These are phyloP conservation scores for Beauveria asiatica DNA, from an alignment of 2,329 filamentous ascomycete species.

Conservation along the genomic window DNA sequence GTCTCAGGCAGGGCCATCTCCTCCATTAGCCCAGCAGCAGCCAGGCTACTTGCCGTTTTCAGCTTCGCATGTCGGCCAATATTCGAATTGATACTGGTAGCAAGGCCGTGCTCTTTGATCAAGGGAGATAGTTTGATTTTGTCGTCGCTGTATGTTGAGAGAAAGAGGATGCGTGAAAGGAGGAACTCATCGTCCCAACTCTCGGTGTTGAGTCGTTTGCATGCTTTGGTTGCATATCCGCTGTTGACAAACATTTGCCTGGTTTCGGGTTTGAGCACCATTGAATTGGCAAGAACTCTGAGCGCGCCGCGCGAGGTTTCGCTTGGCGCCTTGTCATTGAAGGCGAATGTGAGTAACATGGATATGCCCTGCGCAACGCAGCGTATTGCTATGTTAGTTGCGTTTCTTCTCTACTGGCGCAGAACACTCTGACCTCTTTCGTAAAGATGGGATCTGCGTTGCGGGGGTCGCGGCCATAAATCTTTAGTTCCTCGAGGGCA, in stretches of 20 bases:
- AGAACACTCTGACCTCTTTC: slow-evolving; percentile 47
- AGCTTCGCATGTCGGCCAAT: slow-evolving; percentile 58
- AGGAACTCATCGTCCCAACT: slow-evolving; percentile 82
- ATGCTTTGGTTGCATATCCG: slow-evolving; percentile 54
- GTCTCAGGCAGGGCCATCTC: slow-evolving; percentile 77
- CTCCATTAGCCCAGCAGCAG: slow-evolving; percentile 49
- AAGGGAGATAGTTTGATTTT: slow-evolving; percentile 40
- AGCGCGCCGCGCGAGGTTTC: slow-evolving; percentile 67
- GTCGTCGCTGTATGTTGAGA: slow-evolving; percentile 39
- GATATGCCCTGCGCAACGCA: slow-evolving; percentile 55
- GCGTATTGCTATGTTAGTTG: slow-evolving; percentile 7
- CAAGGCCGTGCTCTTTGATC: slow-evolving; percentile 33
- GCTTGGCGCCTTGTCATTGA: slow-evolving; percentile 41
- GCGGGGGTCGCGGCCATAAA: slow-evolving; percentile 52
- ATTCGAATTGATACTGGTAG: slow-evolving; percentile 57
- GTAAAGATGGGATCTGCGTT: slow-evolving; percentile 79
- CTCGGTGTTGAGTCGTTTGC: slow-evolving; percentile 62
- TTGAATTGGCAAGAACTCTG: slow-evolving; percentile 72
- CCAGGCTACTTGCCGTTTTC: slow-evolving; percentile 22
- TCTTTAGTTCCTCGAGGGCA: slow-evolving; percentile 61
- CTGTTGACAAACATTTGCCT: slow-evolving; percentile 27
- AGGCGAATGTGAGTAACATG: slow-evolving; percentile 63
- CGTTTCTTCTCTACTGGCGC: not conserved
- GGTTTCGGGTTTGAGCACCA: slow-evolving; percentile 45
- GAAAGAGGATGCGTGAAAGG: slow-evolving; percentile 35